Evolutionary conservation across 208 protist species (phyloP).

Genomic region (Polymyxa betae): DNA sequence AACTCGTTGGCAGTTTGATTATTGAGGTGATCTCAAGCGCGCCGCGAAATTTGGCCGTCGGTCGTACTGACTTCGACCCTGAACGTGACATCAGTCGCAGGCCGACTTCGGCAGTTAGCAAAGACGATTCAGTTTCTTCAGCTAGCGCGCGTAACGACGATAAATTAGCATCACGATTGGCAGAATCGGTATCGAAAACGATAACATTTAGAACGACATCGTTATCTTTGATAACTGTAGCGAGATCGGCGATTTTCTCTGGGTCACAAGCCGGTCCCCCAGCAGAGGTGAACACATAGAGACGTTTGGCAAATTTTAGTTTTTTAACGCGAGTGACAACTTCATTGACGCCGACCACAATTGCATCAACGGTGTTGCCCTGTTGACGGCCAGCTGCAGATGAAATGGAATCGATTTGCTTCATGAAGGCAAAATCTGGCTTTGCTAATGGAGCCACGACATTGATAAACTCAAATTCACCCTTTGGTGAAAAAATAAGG

Average conservation of each 20-base stretch:
- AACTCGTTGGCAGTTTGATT: neutral
- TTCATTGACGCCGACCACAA: slow-evolving; percentile 37
- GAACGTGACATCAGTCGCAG: neutral
- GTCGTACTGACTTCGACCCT: neutral
- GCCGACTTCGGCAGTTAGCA: neutral
- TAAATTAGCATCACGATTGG: neutral
- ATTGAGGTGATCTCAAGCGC: neutral
- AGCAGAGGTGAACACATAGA: neutral
- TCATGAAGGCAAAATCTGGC: neutral
- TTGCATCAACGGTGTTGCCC: slow-evolving; percentile 14
- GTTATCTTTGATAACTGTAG: neutral
- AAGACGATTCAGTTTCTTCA: neutral
- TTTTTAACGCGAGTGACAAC: neutral
- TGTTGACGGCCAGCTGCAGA: neutral
- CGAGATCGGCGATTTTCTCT: neutral
- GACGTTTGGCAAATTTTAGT: neutral
- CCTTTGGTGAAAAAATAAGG: neutral
- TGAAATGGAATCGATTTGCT: neutral
- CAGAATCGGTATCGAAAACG: neutral
- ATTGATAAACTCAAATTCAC: neutral
- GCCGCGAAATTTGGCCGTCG: slow-evolving; percentile 29
- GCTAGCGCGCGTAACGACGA: neutral
- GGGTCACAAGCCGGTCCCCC: neutral
- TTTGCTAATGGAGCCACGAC: neutral
- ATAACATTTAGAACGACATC: neutral